Evolutionary conservation across 1,139 yeast species (phyloP).

Genomic region (Casaregolazyma lundiana): DNA sequence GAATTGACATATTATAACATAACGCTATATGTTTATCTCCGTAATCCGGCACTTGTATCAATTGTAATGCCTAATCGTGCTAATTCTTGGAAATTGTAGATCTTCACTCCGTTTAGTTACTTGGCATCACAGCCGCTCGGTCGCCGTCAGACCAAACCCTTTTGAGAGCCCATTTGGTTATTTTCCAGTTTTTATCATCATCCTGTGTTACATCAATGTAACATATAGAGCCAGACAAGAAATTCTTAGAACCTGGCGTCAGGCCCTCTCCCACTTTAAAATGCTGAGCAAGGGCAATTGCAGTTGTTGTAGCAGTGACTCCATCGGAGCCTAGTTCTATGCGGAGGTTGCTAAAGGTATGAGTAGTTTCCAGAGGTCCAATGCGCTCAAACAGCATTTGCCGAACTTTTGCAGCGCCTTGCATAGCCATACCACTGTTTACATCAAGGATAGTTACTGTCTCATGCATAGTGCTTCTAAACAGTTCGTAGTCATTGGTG

Average conservation of each 20-base stretch:
- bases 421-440: background rate
- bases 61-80: no score
- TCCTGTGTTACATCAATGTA: conserved; percentile 6
- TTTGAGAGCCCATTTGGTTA: conserved; percentile 7
- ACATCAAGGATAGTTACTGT: background rate
- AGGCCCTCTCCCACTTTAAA: conserved; percentile 5
- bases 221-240: conserved; percentile 7
- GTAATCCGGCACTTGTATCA: no score
- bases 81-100: no score
- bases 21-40: no score
- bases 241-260: background rate
- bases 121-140: background rate
- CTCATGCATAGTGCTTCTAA: conserved; percentile 4
- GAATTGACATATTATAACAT: no score
- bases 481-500: conserved; percentile 9
- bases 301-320: conserved; percentile 5
- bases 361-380: conserved; percentile 11
- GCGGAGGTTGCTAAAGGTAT: conserved; percentile 8
- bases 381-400: background rate
- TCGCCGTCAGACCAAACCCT: conserved; percentile 11
- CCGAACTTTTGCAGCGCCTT: conserved; percentile 6
- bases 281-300: conserved; percentile 8
- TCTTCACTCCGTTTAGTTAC: no score
- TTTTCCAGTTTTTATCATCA: conserved; percentile 8
- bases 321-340: conserved; percentile 9